phyloP scores from a whole-genome alignment of 2,329 filamentous ascomycete genomes.

The Meredithiella fracta region DNA sequence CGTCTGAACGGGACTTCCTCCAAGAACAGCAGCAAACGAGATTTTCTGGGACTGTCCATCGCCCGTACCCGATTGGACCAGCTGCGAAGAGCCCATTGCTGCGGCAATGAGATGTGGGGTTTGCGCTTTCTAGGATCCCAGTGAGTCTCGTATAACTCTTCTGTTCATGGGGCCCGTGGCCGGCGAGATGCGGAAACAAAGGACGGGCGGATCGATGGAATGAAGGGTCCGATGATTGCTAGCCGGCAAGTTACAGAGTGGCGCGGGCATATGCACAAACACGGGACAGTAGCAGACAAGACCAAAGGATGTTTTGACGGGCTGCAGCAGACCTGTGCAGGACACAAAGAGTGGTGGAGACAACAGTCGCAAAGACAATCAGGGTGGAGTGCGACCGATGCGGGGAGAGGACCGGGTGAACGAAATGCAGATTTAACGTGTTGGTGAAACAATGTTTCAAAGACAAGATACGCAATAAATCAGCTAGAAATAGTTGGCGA shows the following conservation, averaged over 20 bases:
- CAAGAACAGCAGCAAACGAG: conserved; percentile 5
- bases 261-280: background rate
- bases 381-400: background rate
- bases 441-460: background rate
- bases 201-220: background rate
- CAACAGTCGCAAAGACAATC: background rate
- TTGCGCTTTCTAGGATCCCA: background rate
- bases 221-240: background rate
- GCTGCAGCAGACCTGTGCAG: background rate
- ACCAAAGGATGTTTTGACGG: background rate
- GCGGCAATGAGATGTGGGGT: background rate
- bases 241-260: background rate
- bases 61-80: background rate
- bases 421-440: background rate
- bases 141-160: background rate
- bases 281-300: background rate
- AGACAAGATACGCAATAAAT: no score
- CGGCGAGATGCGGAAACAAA: background rate
- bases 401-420: background rate
- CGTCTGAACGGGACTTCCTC: background rate
- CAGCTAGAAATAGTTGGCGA: background rate
- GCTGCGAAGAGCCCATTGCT: background rate
- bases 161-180: background rate
- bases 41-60: background rate
- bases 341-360: background rate